These are phyloP conservation scores for Marsdenia floribunda DNA, from an alignment of 257 asterid genomes.

Conservation along the genomic window DNA sequence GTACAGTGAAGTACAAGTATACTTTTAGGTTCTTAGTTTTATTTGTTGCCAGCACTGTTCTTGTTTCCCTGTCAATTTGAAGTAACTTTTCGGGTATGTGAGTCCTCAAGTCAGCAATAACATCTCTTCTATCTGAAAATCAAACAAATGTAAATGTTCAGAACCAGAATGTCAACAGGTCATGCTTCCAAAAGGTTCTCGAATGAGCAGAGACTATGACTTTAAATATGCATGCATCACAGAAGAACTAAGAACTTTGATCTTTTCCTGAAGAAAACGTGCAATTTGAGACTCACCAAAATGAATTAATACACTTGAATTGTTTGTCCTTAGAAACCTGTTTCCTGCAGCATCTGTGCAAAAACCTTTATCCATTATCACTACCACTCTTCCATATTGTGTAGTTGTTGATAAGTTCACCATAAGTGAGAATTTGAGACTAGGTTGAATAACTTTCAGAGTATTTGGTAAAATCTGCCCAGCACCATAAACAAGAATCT, in stretches of 20 bases:
- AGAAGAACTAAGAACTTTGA: not conserved
- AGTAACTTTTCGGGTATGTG: conserved; percentile 75
- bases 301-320: conserved; percentile 65
- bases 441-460: conserved; percentile 44
- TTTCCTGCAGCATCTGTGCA: conserved; percentile 88
- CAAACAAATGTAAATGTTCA: conserved; percentile 10
- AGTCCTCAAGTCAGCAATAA: conserved; percentile 60
- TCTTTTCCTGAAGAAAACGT: not conserved
- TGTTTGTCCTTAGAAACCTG: conserved; percentile 54
- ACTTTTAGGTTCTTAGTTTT: conserved; percentile 51
- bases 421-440: conserved; percentile 51
- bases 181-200: not conserved
- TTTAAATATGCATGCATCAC: not conserved
- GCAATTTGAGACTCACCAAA: conserved; percentile 51
- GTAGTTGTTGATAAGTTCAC: conserved; percentile 52
- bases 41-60: conserved; percentile 78
- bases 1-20: conserved; percentile 71
- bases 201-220: not conserved
- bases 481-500: conserved; percentile 88
- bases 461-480: conserved; percentile 69
- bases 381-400: conserved; percentile 57
- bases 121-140: conserved; percentile 67
- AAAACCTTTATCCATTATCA: conserved; percentile 66
- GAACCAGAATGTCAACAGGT: not conserved
- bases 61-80: conserved; percentile 49